Evolutionary conservation across 2,329 filamentous ascomycete species (phyloP).

Genomic region (Incumbomyces delicatus): DNA sequence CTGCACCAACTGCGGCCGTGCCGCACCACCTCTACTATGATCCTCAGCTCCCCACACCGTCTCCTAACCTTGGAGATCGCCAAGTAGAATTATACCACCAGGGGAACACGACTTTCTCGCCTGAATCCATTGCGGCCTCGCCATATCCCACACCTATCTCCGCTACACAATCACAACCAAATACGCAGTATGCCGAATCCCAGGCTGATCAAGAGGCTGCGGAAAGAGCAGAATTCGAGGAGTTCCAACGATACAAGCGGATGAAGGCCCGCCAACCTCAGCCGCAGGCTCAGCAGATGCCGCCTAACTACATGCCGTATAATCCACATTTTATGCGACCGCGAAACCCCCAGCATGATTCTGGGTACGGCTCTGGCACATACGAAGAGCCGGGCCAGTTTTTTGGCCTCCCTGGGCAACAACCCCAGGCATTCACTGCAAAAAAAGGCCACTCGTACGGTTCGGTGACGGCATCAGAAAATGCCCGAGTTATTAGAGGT

Average conservation of each 20-base stretch:
- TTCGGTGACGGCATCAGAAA: background rate
- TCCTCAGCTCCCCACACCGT: background rate
- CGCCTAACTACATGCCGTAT: background rate
- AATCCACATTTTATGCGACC: background rate
- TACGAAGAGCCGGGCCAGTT: background rate
- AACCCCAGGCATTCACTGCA: background rate
- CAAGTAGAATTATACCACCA: background rate
- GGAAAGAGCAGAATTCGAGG: background rate
- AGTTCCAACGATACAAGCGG: background rate
- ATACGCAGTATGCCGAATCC: background rate
- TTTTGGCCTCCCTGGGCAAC: background rate
- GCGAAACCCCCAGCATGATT: background rate
- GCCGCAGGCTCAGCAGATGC: background rate
- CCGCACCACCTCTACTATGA: background rate
- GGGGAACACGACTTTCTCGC: background rate
- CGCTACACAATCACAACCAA: background rate
- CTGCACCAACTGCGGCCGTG: background rate
- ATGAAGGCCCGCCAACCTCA: background rate
- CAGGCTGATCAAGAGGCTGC: background rate
- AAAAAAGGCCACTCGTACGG: background rate
- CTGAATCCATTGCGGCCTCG: background rate
- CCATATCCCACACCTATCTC: background rate
- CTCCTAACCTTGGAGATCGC: background rate
- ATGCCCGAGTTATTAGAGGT: background rate
- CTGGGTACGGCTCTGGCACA: background rate